phyloP scores from a whole-genome alignment of 2,329 filamentous ascomycete genomes.

The Botrytis aclada region DNA sequence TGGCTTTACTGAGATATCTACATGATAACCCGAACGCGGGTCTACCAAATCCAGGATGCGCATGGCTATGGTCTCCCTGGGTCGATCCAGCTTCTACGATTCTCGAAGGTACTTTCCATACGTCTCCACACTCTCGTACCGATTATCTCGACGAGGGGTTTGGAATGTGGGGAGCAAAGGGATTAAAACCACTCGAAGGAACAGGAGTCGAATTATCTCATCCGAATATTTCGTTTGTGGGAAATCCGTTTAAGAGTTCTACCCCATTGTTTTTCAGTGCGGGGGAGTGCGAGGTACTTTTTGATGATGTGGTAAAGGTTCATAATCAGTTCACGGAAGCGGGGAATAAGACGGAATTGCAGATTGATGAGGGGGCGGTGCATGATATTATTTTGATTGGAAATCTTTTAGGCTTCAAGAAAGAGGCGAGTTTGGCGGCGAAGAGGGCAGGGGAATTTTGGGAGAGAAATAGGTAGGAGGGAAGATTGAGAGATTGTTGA shows the following conservation, averaged over 20 bases:
- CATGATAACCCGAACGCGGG: constrained; percentile 38
- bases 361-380: constrained; percentile 42
- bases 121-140: constrained; percentile 28
- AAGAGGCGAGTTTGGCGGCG: constrained; percentile 34
- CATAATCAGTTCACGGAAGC: constrained; percentile 39
- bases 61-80: constrained; percentile 46
- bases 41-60: constrained; percentile 40
- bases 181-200: constrained; percentile 34
- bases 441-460: constrained; percentile 19
- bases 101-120: constrained; percentile 30
- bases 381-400: constrained; percentile 48
- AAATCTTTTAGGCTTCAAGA: constrained; percentile 42
- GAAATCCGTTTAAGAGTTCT: constrained; percentile 40
- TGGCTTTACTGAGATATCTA: constrained; percentile 48
- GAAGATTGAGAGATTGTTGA: not conserved
- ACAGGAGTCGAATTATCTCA: constrained; percentile 31
- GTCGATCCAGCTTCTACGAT: constrained; percentile 37
- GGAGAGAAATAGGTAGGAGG: not conserved
- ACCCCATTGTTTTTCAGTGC: constrained; percentile 44
- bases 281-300: constrained; percentile 44
- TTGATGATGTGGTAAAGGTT: constrained; percentile 41
- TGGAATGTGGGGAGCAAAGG: constrained; percentile 43
- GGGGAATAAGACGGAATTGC: constrained; percentile 43
- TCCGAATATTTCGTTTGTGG: constrained; percentile 42
- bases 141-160: constrained; percentile 44